phyloP scores from a whole-genome alignment of 495 filamentous ascomycete species.

The Neurospora sp. region DNA sequence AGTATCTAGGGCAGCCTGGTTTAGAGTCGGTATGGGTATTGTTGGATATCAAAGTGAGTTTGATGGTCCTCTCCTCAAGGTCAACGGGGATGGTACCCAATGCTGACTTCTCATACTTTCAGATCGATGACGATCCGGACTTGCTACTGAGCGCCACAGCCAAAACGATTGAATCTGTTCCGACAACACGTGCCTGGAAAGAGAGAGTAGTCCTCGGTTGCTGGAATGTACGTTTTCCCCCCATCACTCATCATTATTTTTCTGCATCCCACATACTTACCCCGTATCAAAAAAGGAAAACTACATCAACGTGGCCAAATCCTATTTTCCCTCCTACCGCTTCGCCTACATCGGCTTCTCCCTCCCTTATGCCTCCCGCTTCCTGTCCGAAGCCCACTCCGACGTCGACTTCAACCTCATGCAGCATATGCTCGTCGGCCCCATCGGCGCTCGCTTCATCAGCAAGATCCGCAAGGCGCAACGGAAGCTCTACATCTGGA shows the following conservation, averaged over 20 bases:
- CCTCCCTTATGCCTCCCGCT: conserved; percentile 55
- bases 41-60: conserved; percentile 73
- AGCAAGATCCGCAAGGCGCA: conserved; percentile 42
- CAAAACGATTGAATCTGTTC: conserved; percentile 46
- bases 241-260: neutral
- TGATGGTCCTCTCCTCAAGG: neutral
- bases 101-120: neutral
- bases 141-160: conserved; percentile 58
- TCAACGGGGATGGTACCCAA: neutral
- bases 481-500: conserved; percentile 67
- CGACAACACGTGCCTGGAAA: conserved; percentile 49
- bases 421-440: conserved; percentile 52
- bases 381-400: conserved; percentile 41
- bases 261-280: neutral
- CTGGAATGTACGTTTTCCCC: conserved; percentile 51
- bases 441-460: conserved; percentile 52
- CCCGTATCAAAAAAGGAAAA: conserved; percentile 27
- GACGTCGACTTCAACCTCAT: conserved; percentile 67
- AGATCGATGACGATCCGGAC: conserved; percentile 57
- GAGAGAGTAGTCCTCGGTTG: conserved; percentile 65
- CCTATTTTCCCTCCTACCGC: conserved; percentile 56
- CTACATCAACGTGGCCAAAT: conserved; percentile 48
- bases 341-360: conserved; percentile 67
- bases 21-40: conserved; percentile 65
- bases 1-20: conserved; percentile 51